phyloP scores from a whole-genome alignment of 2,329 filamentous ascomycete species.

The Colletotrichum karsti region DNA sequence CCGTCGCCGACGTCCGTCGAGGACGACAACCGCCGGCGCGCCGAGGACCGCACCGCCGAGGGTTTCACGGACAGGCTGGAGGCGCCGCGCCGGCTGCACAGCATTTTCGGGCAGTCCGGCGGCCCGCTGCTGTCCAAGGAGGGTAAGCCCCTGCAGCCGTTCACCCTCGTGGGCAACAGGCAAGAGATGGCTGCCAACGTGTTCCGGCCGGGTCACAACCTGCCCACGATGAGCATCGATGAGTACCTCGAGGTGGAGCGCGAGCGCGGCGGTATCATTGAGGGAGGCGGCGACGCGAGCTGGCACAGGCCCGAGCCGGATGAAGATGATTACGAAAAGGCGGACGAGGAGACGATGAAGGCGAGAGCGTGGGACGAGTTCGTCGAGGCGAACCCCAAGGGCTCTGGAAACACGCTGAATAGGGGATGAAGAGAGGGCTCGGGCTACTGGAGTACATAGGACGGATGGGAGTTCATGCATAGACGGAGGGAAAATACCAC shows the following conservation, averaged over 20 bases:
- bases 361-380: constrained; percentile 96
- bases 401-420: constrained; percentile 84
- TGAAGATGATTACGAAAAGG: constrained; percentile 90
- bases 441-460: constrained; percentile 11
- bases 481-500: constrained; percentile 10
- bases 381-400: constrained; percentile 86
- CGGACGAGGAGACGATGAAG: constrained; percentile 91
- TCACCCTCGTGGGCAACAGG: constrained; percentile 83
- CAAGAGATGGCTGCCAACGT: constrained; percentile 81
- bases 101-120: constrained; percentile 48
- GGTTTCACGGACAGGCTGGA: constrained; percentile 81
- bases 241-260: constrained; percentile 96
- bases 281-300: constrained; percentile 85
- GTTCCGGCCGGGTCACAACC: constrained; percentile 88
- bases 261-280: constrained; percentile 84
- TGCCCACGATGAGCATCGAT: constrained; percentile 97
- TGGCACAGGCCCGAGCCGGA: constrained; percentile 76
- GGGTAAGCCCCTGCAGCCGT: constrained; percentile 89
- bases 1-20: constrained; percentile 55
- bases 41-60: constrained; percentile 45
- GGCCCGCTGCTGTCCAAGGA: constrained; percentile 80
- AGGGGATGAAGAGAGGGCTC: constrained; percentile 61
- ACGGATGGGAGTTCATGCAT: constrained; percentile 5
- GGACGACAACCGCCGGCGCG: constrained; percentile 53
- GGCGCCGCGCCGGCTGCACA: constrained; percentile 59